Base-by-base conservation (phyloP, 1,284 basidiomycete species). In the Tilletia walkeri region DNA sequence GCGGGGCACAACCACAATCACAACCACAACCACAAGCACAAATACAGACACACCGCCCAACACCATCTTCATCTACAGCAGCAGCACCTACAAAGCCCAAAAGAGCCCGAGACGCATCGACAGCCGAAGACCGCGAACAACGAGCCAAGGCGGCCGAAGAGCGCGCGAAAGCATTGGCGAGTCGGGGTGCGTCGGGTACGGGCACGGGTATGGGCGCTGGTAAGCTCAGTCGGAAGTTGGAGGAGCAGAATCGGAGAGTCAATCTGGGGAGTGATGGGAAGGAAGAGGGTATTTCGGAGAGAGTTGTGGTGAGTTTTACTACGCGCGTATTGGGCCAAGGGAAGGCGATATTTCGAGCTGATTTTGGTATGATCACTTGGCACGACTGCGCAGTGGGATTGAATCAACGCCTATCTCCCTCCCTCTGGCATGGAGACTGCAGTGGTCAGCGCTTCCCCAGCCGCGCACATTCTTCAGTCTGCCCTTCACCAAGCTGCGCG, bases 221-320 rank as follows among this genome's bases (percentile, higher is more conserved):
- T 34, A 63, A 63, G 59, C 59, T 63, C 36, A 63, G 59, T 63
- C 59, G 59, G 30, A 36, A 63, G 59, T 34, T 63, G 38, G 59
- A 63, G 36, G 59, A 36, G 59, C 59, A 63, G 36, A 63, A 61
- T 36, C n/a, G 59, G 59, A 63, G 16, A 12, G 16, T 9, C 0
- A 30, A 61, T 36, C 24, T 14, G 30, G 59, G 36, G 18, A 18
- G 36, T 16, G 59, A 41, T 36, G 59, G 24, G 18, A 9, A 18
- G 18, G 59, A 38, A 4, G 59, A 63, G 34, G 59, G 4, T 9
- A 10, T 39, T 18, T 36, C 59, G 10, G 59, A 63, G 59, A 24
- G 59, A 4, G 59, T 63, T n/a, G 38, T 63, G 12, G 59, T 63
- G 34, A 63, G 59, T 63, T 4, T 20, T 45, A 45, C 14, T 45